Base-by-base conservation (phyloP, 2,329 filamentous ascomycete genomes). In the Colletotrichum kahawae region DNA sequence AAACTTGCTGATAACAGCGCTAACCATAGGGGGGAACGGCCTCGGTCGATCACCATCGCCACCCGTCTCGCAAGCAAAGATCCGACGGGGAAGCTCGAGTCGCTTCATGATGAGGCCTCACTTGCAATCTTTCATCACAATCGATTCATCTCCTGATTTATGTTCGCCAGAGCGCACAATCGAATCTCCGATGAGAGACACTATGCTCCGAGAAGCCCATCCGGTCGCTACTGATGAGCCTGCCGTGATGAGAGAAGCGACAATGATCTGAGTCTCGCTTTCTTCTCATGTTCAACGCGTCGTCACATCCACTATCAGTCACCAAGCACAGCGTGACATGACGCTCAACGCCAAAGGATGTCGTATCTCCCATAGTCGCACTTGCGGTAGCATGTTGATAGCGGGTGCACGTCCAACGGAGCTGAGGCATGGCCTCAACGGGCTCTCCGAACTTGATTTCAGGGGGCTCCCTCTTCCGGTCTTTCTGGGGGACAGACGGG, bases 251-350 rank as follows among this genome's bases (percentile, higher is more conserved):
- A 21, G 12, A 21, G 43, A 48, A 43, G 38, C 38, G 43, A 48
- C 43, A 18, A 21, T 13, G 43, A 2, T 48, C 18, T 18, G 43
- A 48, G 18, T 48, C 43, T 48, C 43, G 18, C n/a, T n/a, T 48
- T 48, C n/a, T 16, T 18, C 16, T 54, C 29, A 57, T 21, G 29
- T 67, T 63, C 43, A 59, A 24, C 29, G 18, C 27, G 33, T 43
- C 34, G 63, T 75, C 34, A 43, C 68, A 71, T 66, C 14, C 36
- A 36, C 27, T 54, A 43, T 13, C 31, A 54, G 27, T 59, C 21
- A 60, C 64, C 69, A 73, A 31, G 33, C 69, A 72, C 73, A 68
- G 57, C 43, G 69, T 75, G 59, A 63, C 33, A 73, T 64, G 57
- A 29, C 63, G 12, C 3, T 13, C 43, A 21, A 7, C 63, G 73